Conservation (phyloP, 768 basidiomycete species). For the Leccinum variicolor region DNA sequence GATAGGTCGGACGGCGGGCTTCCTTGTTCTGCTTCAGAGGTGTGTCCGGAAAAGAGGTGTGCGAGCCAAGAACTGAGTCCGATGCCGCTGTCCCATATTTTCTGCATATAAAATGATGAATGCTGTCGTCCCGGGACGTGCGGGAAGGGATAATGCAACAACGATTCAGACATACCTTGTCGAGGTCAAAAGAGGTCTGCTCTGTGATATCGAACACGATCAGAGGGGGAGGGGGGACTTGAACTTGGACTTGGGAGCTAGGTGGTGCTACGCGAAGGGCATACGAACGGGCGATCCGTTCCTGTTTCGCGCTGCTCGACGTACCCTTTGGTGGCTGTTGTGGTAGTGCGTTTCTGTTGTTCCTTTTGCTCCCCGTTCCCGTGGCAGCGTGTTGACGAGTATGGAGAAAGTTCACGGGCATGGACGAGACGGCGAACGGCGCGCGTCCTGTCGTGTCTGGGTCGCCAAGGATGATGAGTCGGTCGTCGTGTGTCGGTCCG, state of each 20-base stretch:
- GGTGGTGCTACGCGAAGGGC: conserved; percentile 1
- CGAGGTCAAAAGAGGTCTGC: conserved; percentile 86
- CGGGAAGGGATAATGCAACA: background rate
- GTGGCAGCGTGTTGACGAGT: conserved; percentile 25
- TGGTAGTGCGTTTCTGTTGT: background rate
- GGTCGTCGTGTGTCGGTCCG: conserved; percentile 25
- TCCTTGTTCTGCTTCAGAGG: background rate
- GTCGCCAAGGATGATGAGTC: conserved; percentile 42
- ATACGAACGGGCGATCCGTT: conserved; percentile 47
- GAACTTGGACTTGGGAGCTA: background rate
- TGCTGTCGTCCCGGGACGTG: background rate
- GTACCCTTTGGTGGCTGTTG: conserved; percentile 12
- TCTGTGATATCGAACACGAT: conserved; percentile 56
- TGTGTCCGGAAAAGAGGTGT: conserved; percentile 24
- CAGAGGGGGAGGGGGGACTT: background rate
- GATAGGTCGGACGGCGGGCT: conserved; percentile 17
- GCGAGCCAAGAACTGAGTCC: conserved; percentile 80
- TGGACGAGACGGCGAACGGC: conserved; percentile 64
- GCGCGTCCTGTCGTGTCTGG: conserved; percentile 35
- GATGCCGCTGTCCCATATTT: conserved; percentile 95
- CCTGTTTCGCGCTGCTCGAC: conserved; percentile 51
- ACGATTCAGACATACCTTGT: conserved; percentile 76
- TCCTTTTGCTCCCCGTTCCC: background rate
- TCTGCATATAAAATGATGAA: conserved; percentile 47
- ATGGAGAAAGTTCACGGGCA: conserved; percentile 49